Evolutionary conservation across 2,329 filamentous ascomycete genomes (phyloP), one percentile per base, ranked within the genome.

Genomic region (Paracorniculantispora psalliotae): DNA sequence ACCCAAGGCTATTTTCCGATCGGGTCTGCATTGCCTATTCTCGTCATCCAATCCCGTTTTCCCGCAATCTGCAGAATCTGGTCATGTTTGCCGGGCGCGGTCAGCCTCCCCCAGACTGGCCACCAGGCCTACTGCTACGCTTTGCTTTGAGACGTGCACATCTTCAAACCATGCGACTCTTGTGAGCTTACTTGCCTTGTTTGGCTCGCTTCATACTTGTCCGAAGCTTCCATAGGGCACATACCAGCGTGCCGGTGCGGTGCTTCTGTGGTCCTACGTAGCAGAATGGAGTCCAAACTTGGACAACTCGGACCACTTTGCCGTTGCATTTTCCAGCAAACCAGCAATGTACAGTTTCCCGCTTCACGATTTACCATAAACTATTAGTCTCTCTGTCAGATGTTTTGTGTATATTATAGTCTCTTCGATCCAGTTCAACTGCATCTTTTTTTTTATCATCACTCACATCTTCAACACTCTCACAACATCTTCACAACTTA

Each of bases 131-230:
- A n/a, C n/a, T n/a, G n/a, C n/a, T n/a, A n/a, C n/a, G n/a, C n/a
- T n/a, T n/a, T n/a, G n/a, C n/a, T n/a, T n/a, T n/a, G n/a, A 1
- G 25, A 54, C 17, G 35, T 33, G n/a, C 19, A 28, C n/a, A 28
- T 53, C 26, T 23, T 35, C 17, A 19, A n/a, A n/a, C 23, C 15
- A 9, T 39, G 35, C 17, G 33, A 35, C 23, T 17, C 26, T 44
- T 53, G 37, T 47, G 52, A 47, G 41, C 52, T 47, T 55, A 55
- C 52, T 55, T 55, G 52, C 52, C 52, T 55, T 35, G 28, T 37
- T 47, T 13, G 52, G 52, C 25, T 46, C 37, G 41, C 52, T 47
- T 55, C 13, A 55, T 47, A 55, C 41, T 13, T 39, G 4, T 37
- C 28, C 15, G 21, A 15, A 19, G 41, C 41, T n/a, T 37, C 33